Evolutionary conservation across 768 basidiomycete species (phyloP).

Genomic region (Rubroboletus pulcherrimus): DNA sequence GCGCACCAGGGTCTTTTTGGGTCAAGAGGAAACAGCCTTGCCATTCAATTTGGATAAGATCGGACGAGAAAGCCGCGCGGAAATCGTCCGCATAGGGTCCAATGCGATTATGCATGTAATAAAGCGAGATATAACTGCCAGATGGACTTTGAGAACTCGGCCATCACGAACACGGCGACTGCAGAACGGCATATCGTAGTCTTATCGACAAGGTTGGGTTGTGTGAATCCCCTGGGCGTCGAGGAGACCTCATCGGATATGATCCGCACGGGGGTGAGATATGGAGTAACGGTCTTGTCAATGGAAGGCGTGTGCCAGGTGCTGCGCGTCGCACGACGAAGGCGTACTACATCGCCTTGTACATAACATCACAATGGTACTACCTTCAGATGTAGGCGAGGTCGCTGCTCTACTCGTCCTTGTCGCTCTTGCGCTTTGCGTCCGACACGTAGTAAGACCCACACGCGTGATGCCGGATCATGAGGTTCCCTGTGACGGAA

Average conservation of each 20-base stretch:
- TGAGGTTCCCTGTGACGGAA: background rate
- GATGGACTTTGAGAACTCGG: constrained; percentile 1
- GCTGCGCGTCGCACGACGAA: constrained; percentile 9
- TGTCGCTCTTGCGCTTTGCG: too few relatives aligned
- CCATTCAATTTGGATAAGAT: background rate
- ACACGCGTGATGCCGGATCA: background rate
- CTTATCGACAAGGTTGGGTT: constrained; percentile 16
- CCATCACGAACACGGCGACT: constrained; percentile 5
- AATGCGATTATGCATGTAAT: constrained; percentile 16
- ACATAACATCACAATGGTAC: background rate
- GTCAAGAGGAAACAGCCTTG: background rate
- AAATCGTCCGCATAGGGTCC: constrained; percentile 21
- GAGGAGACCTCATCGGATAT: constrained; percentile 5
- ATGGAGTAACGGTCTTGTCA: background rate
- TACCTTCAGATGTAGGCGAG: too few relatives aligned
- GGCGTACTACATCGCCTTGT: constrained; percentile 12
- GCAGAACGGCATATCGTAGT: constrained; percentile 6
- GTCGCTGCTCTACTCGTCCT: too few relatives aligned
- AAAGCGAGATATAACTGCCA: constrained; percentile 14
- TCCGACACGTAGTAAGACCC: background rate
- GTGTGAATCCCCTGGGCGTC: constrained; percentile 10
- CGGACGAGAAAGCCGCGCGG: constrained; percentile 13
- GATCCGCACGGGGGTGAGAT: constrained; percentile 22
- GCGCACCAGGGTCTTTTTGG: background rate
- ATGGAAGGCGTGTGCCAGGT: constrained; percentile 13